Percentiles rank a stretch among this genome's conserved stretches.
phyloP scores from a whole-genome alignment of 1,284 basidiomycete species.

The Cutaneotrichosporon sp. region DNA sequence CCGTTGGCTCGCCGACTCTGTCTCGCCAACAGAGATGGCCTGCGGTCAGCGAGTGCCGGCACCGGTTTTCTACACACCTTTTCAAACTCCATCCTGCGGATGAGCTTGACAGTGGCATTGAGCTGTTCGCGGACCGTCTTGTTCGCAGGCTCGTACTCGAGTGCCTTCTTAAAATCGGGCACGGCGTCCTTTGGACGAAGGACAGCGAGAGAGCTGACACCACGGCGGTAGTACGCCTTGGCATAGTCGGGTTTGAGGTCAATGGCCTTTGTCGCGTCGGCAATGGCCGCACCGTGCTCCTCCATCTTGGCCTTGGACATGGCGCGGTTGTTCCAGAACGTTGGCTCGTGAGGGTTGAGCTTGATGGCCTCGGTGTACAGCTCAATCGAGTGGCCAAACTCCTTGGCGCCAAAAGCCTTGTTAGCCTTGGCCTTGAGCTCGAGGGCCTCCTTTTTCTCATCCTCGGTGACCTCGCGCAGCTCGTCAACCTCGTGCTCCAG shows the following conservation, averaged over 20 bases:
- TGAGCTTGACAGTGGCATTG: slow-evolving; percentile 80
- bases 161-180: slow-evolving; percentile 77
- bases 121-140: slow-evolving; percentile 73
- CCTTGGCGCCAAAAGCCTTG: slow-evolving; percentile 66
- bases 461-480: slow-evolving; percentile 55
- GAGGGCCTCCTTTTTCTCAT: slow-evolving; percentile 62
- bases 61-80: slow-evolving; percentile 67
- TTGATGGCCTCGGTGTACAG: slow-evolving; percentile 73
- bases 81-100: slow-evolving; percentile 72
- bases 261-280: slow-evolving; percentile 64
- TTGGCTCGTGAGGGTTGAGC: slow-evolving; percentile 58
- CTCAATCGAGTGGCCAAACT: slow-evolving; percentile 60
- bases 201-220: slow-evolving; percentile 84
- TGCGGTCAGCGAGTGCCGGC: slow-evolving; percentile 43
- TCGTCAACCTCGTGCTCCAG: slow-evolving; percentile 43
- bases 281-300: slow-evolving; percentile 48
- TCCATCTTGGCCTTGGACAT: slow-evolving; percentile 53
- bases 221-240: slow-evolving; percentile 70
- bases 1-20: slow-evolving; percentile 66
- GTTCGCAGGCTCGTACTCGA: slow-evolving; percentile 84
- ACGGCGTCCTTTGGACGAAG: slow-evolving; percentile 78
- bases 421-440: slow-evolving; percentile 77
- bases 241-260: slow-evolving; percentile 82
- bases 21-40: slow-evolving; percentile 86
- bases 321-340: slow-evolving; percentile 49